Conservation (phyloP, 2,329 filamentous ascomycete species). For the Intubia oerlemansii region DNA sequence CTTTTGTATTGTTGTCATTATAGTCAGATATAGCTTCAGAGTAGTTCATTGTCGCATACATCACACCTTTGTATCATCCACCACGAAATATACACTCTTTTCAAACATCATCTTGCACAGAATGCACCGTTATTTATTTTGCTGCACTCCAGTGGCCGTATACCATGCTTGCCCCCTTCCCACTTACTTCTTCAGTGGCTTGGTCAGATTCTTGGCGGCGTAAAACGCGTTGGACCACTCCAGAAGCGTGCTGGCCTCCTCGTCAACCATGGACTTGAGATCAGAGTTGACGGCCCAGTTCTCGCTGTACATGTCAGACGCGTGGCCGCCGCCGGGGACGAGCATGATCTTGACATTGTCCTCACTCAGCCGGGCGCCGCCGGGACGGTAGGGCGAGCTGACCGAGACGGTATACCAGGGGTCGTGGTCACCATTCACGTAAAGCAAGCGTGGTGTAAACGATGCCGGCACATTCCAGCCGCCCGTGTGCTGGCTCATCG, state of each 20-base stretch:
- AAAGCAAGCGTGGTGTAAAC: conserved; percentile 17
- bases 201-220: conserved; percentile 9
- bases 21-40: too few relatives aligned
- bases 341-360: conserved; percentile 13
- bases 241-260: conserved; percentile 25
- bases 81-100: too few relatives aligned
- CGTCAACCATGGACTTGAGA: conserved; percentile 25
- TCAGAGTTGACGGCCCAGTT: conserved; percentile 31
- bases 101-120: too few relatives aligned
- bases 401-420: conserved; percentile 20
- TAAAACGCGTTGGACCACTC: conserved; percentile 32
- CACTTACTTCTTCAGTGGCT: conserved; percentile 2
- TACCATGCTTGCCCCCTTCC: too few relatives aligned
- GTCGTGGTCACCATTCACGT: conserved; percentile 19
- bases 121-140: too few relatives aligned
- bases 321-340: conserved; percentile 17
- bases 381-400: conserved; percentile 16
- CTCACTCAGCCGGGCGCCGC: conserved; percentile 16
- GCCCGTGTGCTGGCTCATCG: conserved; percentile 18
- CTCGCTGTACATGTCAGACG: conserved; percentile 17
- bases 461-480: conserved; percentile 14
- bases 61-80: too few relatives aligned
- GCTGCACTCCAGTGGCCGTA: too few relatives aligned
- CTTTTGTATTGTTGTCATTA: too few relatives aligned
- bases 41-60: too few relatives aligned